phyloP scores from a whole-genome alignment of 768 basidiomycete genomes.

The Mycena floridula region DNA sequence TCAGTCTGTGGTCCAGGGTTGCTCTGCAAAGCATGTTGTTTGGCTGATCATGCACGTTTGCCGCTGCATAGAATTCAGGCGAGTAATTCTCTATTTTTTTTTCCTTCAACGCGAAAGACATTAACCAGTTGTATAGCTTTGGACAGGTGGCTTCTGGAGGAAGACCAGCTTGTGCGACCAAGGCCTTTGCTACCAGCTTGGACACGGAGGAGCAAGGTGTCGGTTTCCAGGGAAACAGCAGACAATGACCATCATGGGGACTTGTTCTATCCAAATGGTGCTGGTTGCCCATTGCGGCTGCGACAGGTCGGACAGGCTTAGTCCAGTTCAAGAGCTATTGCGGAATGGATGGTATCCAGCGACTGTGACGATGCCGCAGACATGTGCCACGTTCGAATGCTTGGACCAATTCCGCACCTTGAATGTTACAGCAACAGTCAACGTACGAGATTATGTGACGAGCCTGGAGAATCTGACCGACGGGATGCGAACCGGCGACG shows the following conservation, averaged over 20 bases:
- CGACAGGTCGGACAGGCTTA: neutral
- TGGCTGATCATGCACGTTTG: neutral
- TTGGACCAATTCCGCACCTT: too few species aligned
- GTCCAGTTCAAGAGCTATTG: neutral
- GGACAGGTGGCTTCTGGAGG: neutral
- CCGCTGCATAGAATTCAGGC: neutral
- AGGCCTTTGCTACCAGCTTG: neutral
- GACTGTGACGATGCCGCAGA: neutral
- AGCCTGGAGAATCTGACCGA: neutral
- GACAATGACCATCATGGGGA: conserved; percentile 1
- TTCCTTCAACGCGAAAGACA: too few species aligned
- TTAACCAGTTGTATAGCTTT: neutral
- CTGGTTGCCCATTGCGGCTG: neutral
- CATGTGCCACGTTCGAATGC: neutral
- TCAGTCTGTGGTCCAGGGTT: neutral
- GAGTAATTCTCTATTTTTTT: neutral
- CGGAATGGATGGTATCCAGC: conserved; percentile 5
- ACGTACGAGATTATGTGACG: neutral
- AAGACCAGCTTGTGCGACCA: neutral
- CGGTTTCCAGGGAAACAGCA: neutral
- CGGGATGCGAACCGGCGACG: too few species aligned
- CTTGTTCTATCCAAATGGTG: neutral
- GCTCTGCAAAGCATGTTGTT: neutral
- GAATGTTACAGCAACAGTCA: neutral
- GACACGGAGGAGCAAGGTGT: neutral